Percentiles rank a stretch among this genome's conserved stretches.
phyloP scores from a whole-genome alignment of 2,329 filamentous ascomycete species.

The Neonectria sp. region DNA sequence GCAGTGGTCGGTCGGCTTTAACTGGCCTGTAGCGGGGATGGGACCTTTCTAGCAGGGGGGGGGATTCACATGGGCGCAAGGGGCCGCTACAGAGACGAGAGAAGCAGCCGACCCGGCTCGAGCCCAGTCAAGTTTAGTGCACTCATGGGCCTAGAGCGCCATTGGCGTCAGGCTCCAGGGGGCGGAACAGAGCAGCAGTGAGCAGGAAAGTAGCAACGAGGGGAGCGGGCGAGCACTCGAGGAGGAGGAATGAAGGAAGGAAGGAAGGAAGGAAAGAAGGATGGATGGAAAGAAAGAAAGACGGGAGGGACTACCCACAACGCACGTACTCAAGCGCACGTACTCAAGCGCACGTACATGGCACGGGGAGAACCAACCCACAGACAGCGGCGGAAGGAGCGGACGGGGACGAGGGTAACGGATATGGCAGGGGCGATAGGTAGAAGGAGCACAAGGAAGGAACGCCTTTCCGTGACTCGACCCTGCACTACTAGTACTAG shows the following conservation, averaged over 20 bases:
- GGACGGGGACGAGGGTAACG: constrained; percentile 22
- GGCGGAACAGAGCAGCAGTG: constrained; percentile 15
- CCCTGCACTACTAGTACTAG: constrained; percentile 1
- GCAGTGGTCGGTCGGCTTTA: neutral
- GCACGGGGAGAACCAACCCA: neutral
- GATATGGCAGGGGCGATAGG: constrained; percentile 13
- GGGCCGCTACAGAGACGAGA: constrained; percentile 12
- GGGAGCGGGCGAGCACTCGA: neutral
- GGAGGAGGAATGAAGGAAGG: neutral
- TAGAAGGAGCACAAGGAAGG: constrained; percentile 18
- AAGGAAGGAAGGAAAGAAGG: too few relatives aligned
- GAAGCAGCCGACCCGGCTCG: neutral
- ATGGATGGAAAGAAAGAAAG: neutral
- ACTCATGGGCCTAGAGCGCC: constrained; percentile 16
- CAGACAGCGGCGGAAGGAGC: constrained; percentile 18
- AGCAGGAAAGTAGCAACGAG: neutral
- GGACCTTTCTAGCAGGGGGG: constrained; percentile 11
- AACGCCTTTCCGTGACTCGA: constrained; percentile 12
- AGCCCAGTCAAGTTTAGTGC: constrained; percentile 12
- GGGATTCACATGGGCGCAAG: constrained; percentile 4
- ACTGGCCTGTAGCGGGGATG: constrained; percentile 6
- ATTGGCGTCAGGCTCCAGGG: constrained; percentile 14
- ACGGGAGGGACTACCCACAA: neutral
- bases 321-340: neutral
- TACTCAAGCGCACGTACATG: neutral